Base-by-base conservation (phyloP, 2,329 filamentous ascomycete genomes). In the Pezicula neosporulosa region DNA sequence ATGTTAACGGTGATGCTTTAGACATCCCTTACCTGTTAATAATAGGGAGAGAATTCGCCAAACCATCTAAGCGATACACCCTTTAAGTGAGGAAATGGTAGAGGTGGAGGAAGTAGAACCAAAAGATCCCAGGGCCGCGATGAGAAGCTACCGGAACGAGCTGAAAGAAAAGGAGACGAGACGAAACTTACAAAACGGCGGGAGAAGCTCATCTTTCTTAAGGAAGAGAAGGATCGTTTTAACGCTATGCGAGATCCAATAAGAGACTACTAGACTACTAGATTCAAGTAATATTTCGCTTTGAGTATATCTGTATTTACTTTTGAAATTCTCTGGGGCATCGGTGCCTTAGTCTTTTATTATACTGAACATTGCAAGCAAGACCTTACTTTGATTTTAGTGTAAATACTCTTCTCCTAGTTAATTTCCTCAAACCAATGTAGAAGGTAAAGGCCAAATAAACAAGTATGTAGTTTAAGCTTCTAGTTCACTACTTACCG, bases 331-430 rank as follows among this genome's bases (percentile, higher is more conserved):
- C 73, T 89, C 5, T 89, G 86, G 86, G 79, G 78, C 47, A 66
- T 84, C 3, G 86, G 86, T 27, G 85, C 85, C 0, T 65, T 82
- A 2, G 79, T 86, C 1, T 89, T 89, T 65, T 86, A 79, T 75
- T 62, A 70, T 30, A 73, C 80, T 1, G 85, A 88, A 58, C 63
- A 70, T 8, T 60, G 76, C 2, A 72, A 75, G 0, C 80, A 82
- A 58, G 59, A 64, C 2, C 70, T 85, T 63, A 75, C 69, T 3
- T 89, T n/a, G n/a, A n/a, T n/a, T 21, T 21, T 21, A 21, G 21
- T 21, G 21, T 21, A 21, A 3, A 21, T 21, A 21, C 21, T 21
- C 21, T 21, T 21, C 21, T 21, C 5, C 21, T 21, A 21, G 21
- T 21, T 21, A 5, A 5, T 21, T 5, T 5, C 21, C 21, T 21